Base-by-base conservation (phyloP, 208 protist species). In the Trypanosoma brucei region DNA sequence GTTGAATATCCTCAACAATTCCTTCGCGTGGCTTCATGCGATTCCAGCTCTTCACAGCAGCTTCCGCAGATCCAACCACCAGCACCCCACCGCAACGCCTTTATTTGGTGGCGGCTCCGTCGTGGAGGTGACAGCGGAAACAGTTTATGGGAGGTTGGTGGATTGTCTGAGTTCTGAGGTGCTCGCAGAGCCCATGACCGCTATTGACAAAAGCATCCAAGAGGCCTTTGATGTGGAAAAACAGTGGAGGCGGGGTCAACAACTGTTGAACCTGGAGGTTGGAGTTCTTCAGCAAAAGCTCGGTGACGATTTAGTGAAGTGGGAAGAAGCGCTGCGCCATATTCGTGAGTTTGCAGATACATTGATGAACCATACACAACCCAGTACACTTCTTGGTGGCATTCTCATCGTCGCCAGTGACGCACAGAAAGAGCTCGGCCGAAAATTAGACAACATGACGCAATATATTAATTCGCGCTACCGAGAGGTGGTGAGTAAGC, bases 331-430 rank as follows among this genome's bases (percentile, higher is more conserved):
- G 8, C 63, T 95, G 53, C 60, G 73, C 8, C 70, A 86, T 42
- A 88, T 93, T 70, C 79, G 81, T 37, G 72, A 75, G 33, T 68
- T 95, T 30, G 87, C 83, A 3, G 66, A 57, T 2, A 73, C 71
- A 56, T 78, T 87, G 37, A 92, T 95, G 84, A 86, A 95, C 71
- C 86, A 83, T 73, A 95, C 89, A 37, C 84, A 91, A 76, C 89
- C 89, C 3, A 89, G 86, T 77, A 91, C 75, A 52, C 76, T 91
- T 14, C 69, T 93, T 22, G 89, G 89, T 48, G 89, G 89, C 48
- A 89, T 95, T 48, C 73, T 93, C 38, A 86, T 93, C 48, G 50
- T 89, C 30, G 86, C 89, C 22, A 82, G 88, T 57, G 89, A 92
- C 11, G 89, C 86, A 36, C 89, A 95, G 73, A 80, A 81, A 30